These are phyloP conservation scores for Yamadazyma atlantica DNA, from an alignment of 1,139 yeast species.

Conservation along the genomic window DNA sequence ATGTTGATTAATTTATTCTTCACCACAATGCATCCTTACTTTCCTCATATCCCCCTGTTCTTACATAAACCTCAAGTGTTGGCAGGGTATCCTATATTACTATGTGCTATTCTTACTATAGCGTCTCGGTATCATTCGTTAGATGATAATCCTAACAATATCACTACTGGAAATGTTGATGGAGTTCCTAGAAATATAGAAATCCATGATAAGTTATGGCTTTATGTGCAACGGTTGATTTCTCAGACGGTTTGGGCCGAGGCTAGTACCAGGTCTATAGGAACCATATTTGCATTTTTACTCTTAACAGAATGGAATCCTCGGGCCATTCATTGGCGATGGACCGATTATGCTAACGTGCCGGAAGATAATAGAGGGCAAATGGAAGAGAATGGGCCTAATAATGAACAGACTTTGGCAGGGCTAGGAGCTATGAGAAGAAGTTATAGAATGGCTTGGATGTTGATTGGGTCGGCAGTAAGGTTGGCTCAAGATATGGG, in stretches of 20 bases:
- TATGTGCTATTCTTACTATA: slow-evolving; percentile 79
- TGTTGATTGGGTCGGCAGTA: slow-evolving; percentile 85
- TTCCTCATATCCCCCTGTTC: slow-evolving; percentile 80
- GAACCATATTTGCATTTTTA: slow-evolving; percentile 80
- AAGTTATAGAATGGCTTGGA: slow-evolving; percentile 90
- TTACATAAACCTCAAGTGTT: slow-evolving; percentile 65
- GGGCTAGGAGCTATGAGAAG: slow-evolving; percentile 86
- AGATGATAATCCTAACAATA: slow-evolving; percentile 30
- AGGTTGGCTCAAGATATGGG: slow-evolving; percentile 88
- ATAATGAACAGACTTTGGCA: slow-evolving; percentile 52
- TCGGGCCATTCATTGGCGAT: slow-evolving; percentile 85
- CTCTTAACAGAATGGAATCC: slow-evolving; percentile 96
- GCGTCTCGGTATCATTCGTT: slow-evolving; percentile 72
- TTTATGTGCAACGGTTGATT: slow-evolving; percentile 74
- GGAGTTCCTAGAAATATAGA: slow-evolving; percentile 51
- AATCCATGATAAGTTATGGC: slow-evolving; percentile 80
- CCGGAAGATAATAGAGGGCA: slow-evolving; percentile 37
- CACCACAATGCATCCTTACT: slow-evolving; percentile 81
- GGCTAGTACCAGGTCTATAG: slow-evolving; percentile 83
- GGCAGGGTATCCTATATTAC: slow-evolving; percentile 74
- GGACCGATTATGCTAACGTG: slow-evolving; percentile 81
- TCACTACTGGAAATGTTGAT: slow-evolving; percentile 23
- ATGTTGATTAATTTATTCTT: slow-evolving; percentile 65
- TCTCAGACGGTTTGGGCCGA: slow-evolving; percentile 95
- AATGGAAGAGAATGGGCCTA: slow-evolving; percentile 3